phyloP scores from a whole-genome alignment of 1,284 basidiomycete species.

The Pseudozyma hubeiensis region DNA sequence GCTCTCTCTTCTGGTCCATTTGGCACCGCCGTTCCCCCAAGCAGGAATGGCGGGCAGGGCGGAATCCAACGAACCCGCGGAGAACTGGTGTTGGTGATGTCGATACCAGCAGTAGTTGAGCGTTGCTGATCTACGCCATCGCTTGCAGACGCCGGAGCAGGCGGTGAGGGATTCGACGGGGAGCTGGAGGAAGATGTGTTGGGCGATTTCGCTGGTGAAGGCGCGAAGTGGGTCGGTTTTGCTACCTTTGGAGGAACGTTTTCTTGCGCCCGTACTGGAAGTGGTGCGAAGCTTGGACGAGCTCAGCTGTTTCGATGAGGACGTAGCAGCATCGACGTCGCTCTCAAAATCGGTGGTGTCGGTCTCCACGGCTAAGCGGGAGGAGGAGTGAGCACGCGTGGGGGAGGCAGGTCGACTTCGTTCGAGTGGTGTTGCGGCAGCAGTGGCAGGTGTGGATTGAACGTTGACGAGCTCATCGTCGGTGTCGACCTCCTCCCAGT shows the following conservation, averaged over 20 bases:
- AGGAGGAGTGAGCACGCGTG: conserved; percentile 27
- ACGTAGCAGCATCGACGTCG: conserved; percentile 11
- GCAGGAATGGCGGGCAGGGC: conserved; percentile 26
- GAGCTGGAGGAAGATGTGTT: conserved; percentile 63
- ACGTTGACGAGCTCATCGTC: conserved; percentile 55
- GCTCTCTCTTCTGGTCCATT: conserved; percentile 62
- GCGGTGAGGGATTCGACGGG: conserved; percentile 48
- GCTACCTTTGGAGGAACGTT: conserved; percentile 20
- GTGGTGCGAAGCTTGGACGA: conserved; percentile 24
- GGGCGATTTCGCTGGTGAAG: conserved; percentile 57
- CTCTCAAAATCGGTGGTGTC: conserved; percentile 47
- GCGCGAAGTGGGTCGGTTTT: conserved; percentile 58
- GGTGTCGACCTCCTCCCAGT: conserved; percentile 57
- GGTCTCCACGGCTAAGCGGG: conserved; percentile 40
- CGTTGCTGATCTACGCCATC: conserved; percentile 60
- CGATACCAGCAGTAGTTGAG: conserved; percentile 64
- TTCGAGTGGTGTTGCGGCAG: conserved; percentile 45
- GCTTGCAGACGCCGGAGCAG: conserved; percentile 53
- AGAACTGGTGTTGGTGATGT: conserved; percentile 39
- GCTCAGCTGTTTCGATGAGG: conserved; percentile 5
- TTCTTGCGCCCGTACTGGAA: conserved; percentile 1
- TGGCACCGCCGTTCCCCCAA: conserved; percentile 47
- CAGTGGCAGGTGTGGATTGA: conserved; percentile 38
- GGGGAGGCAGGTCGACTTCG: conserved; percentile 45
- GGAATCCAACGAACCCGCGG: conserved; percentile 30